Base-by-base conservation (phyloP, 1,284 basidiomycete species). In the Meira miltonrushii region DNA sequence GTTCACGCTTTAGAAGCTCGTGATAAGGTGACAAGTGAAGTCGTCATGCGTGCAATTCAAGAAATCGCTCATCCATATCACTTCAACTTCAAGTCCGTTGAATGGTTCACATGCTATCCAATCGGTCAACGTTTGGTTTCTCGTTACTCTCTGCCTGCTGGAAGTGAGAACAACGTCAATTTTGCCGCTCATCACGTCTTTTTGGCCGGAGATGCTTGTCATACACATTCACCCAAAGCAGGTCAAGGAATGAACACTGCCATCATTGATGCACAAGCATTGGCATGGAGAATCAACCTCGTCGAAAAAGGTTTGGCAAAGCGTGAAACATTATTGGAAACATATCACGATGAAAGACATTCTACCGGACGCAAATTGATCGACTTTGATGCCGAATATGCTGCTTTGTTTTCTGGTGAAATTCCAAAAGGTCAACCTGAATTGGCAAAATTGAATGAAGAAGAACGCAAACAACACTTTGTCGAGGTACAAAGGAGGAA, bases 191-290 rank as follows among this genome's bases (percentile, higher is more conserved):
- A 74, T 55, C 64, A 78, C 38, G 74, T 80, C 61, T 72, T 80
- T 60, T 66, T 80, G 25, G 79, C 76, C 19, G 79, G 79, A 39
- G 79, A 80, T 60, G 79, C 79, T 6, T 79, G 79, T 55, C 79
- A 80, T 68, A 80, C 79, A 7, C 79, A 80, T 66, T 77, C 74
- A 23, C 79, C 79, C 33, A 80, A 80, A 68, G 79, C 69, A 61
- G 79, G 52, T 66, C 75, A 71, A 69, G 78, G 76, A 50, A 80
- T 80, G 79, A 80, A 80, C 69, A 80, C 79, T 54, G 78, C 78
- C 46, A 78, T 80, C 68, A 75, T 80, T 57, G 79, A 80, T 65
- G 75, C 78, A 64, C 79, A 78, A 69, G 77, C 79, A 13, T 67
- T 80, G 38, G 72, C 78, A 2, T 80, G 79, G 79, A 74, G 79